Base-by-base conservation (phyloP, 1,284 basidiomycete species). In the Macrocybe sp. region DNA sequence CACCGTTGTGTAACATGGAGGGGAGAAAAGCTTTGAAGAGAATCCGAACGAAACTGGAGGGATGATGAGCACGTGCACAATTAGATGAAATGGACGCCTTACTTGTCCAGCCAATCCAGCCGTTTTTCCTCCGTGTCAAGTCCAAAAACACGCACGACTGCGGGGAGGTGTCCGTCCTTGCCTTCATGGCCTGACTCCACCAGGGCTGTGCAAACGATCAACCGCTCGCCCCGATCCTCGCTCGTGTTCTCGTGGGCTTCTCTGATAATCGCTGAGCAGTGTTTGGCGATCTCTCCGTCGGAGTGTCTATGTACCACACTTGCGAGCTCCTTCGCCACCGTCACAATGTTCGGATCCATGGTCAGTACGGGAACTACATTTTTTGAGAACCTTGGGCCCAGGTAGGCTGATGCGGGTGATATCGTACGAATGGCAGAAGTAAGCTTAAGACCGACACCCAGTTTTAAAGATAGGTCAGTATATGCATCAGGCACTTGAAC, bases 331-430 rank as follows among this genome's bases (percentile, higher is more conserved):
- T 67, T 69, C 7, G 74, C 74, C 4, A 79, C 75, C 0, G 73
- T 75, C 30, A 78, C 64, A 12, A 77, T 63, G 29, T 65, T 66
- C 63, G 77, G 61, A 67, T 91, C 70, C 67, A 85, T 65, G 65
- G 69, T 62, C 66, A 92, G 69, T 62, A 74, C 68, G 63, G 87
- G 67, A 67, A 90, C 74, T 66, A 89, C 68, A 56, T 85, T 55
- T 56, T 79, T 51, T 58, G 79, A 69, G 73, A 84, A 66, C 64
- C 73, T 68, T 1, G 75, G 75, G 2, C 76, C 75, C 7, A 78
- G 58, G 54, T 72, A 75, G 2, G 75, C 76, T 4, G 73, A 74
- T 37, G 74, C 70, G 2, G 76, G 76, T n/a, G 75, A 78, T 36
- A 79, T 77, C 1, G 75, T 76, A 48, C 76, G 73, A n/a, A 77